Percentiles rank a stretch among this genome's conserved stretches.
Conservation (phyloP, 2,329 filamentous ascomycete genomes). For the Diaporthe ampelina region DNA sequence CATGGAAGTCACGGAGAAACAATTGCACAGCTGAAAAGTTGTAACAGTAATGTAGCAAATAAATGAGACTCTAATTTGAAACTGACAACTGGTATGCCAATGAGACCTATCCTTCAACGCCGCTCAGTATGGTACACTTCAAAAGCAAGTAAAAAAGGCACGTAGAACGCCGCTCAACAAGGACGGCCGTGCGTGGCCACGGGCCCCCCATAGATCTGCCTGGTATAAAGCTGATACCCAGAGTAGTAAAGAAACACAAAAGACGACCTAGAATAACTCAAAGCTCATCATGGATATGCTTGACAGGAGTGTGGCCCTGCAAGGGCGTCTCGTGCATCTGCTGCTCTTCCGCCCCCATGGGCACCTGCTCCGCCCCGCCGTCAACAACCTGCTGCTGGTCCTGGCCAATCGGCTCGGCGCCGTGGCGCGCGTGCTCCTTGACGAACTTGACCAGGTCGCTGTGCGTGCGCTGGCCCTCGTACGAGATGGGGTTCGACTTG, state of each 20-base stretch:
- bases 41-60: not conserved
- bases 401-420: slow-evolving; percentile 75
- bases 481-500: slow-evolving; percentile 88
- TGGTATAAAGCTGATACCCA: slow-evolving; percentile 13
- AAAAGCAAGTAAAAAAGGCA: not conserved
- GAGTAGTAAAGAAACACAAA: not conserved
- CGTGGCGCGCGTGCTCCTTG: slow-evolving; percentile 93
- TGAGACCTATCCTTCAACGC: slow-evolving; percentile 14
- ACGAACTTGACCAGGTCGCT: slow-evolving; percentile 95
- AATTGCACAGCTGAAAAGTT: too few species aligned
- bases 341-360: slow-evolving; percentile 60
- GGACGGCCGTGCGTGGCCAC: not conserved
- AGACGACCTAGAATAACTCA: slow-evolving; percentile 60
- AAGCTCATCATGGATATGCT: slow-evolving; percentile 78
- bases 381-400: slow-evolving; percentile 66
- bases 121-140: not conserved
- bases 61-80: not conserved
- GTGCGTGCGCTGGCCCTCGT: slow-evolving; percentile 87
- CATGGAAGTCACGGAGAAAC: slow-evolving; percentile 70
- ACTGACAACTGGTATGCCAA: slow-evolving; percentile 8
- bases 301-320: slow-evolving; percentile 33
- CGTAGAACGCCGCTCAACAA: not conserved
- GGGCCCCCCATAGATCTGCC: not conserved
- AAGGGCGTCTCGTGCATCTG: slow-evolving; percentile 60
- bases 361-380: slow-evolving; percentile 64